These are phyloP conservation scores for Gossypium anomalum DNA, from an alignment of 345 rosid genomes.

Conservation along the genomic window DNA sequence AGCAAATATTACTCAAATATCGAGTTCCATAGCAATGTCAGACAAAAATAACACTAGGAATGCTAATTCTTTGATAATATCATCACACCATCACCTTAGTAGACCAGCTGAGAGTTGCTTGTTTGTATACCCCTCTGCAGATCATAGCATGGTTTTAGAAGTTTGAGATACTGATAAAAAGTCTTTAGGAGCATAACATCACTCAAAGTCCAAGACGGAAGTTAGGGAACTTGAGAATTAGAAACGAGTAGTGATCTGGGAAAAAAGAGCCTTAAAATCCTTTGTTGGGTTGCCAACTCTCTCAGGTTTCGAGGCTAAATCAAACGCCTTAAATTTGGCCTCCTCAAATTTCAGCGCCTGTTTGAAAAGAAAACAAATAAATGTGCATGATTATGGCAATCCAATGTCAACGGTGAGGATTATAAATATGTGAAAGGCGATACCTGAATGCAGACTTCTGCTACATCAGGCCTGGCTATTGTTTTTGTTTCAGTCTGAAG, in stretches of 20 bases:
- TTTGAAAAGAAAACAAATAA: conserved; percentile 1
- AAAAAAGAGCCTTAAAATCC: conserved; percentile 79
- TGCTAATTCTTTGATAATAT: too few species aligned
- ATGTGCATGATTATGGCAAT: not conserved
- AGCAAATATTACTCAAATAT: too few species aligned
- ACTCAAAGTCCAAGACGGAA: too few species aligned
- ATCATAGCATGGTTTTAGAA: not conserved
- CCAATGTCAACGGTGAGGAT: not conserved
- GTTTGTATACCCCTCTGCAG: too few species aligned
- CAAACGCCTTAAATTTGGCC: conserved; percentile 79
- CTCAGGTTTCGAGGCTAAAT: conserved; percentile 85
- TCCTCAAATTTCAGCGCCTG: conserved; percentile 80
- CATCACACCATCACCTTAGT: too few species aligned
- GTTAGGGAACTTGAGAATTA: conserved; percentile 21
- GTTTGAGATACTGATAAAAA: not conserved
- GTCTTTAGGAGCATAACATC: not conserved
- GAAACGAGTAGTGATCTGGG: conserved; percentile 59
- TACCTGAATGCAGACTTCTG: conserved; percentile 30
- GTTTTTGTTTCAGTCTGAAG: conserved; percentile 79
- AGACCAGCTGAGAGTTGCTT: too few species aligned
- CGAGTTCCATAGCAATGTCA: too few species aligned
- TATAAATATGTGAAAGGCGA: not conserved
- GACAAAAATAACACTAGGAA: too few species aligned
- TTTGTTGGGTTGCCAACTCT: conserved; percentile 77
- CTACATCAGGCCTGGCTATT: conserved; percentile 77